phyloP scores from a whole-genome alignment of 805 yeast genomes.

The Yarrowia sp. region DNA sequence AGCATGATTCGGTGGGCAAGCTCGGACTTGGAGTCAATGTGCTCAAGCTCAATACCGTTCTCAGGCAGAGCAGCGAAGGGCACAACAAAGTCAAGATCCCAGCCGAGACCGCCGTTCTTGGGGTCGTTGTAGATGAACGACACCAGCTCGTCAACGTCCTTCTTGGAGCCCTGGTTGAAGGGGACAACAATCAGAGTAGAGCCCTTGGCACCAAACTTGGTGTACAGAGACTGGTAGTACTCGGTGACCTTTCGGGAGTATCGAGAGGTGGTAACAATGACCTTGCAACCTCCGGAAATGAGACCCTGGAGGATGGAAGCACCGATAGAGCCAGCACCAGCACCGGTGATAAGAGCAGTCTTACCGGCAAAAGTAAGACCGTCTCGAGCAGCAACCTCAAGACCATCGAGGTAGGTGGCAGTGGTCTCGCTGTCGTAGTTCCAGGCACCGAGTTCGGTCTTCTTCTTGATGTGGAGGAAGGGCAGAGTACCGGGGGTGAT shows the following conservation, averaged over 20 bases:
- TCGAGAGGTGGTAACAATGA: constrained; percentile 93
- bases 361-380: constrained; percentile 91
- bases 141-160: constrained; percentile 86
- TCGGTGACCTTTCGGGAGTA: constrained; percentile 94
- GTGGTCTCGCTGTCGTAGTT: constrained; percentile 81
- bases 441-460: constrained; percentile 77
- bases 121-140: constrained; percentile 83
- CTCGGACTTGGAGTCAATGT: constrained; percentile 93
- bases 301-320: constrained; percentile 95
- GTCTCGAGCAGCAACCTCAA: constrained; percentile 92
- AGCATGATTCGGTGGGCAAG: constrained; percentile 98
- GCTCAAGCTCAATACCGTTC: constrained; percentile 93
- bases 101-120: constrained; percentile 89
- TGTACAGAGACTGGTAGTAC: constrained; percentile 91
- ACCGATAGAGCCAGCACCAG: constrained; percentile 99
- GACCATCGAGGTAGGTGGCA: constrained; percentile 80
- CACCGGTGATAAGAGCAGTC: constrained; percentile 93
- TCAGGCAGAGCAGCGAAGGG: constrained; percentile 99
- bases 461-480: constrained; percentile 86
- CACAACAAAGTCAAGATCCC: constrained; percentile 95
- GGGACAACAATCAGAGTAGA: constrained; percentile 95
- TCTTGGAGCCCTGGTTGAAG: constrained; percentile 96
- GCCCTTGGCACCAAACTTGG: constrained; percentile 91
- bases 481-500: constrained; percentile 68
- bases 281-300: constrained; percentile 97